A percentile compares a stretch with the other conserved stretches of the same genome.
These are phyloP conservation scores for Fusarium nurragi DNA, from an alignment of 2,329 filamentous ascomycete species.

Conservation along the genomic window DNA sequence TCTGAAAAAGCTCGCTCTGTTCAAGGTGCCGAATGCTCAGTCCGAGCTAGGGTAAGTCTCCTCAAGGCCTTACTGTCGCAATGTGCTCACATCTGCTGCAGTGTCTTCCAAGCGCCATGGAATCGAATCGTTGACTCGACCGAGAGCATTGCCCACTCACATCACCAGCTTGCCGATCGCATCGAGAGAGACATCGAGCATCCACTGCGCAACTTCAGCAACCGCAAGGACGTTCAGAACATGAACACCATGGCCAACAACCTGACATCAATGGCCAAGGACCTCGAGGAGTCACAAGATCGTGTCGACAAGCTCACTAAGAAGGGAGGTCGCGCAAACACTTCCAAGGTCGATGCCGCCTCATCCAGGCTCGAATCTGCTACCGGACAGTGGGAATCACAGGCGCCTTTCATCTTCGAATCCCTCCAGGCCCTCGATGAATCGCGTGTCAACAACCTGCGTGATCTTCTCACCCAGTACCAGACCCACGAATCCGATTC, in stretches of 20 bases:
- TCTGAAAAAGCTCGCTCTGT: slow-evolving; percentile 81
- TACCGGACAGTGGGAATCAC: slow-evolving; percentile 89
- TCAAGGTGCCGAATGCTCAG: slow-evolving; percentile 76
- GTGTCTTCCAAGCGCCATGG: slow-evolving; percentile 92
- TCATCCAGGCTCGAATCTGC: slow-evolving; percentile 78
- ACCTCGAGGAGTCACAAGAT: slow-evolving; percentile 84
- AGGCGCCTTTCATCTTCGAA: slow-evolving; percentile 95
- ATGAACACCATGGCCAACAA: slow-evolving; percentile 86
- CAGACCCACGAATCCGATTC: slow-evolving; percentile 93
- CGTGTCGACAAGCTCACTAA: slow-evolving; percentile 84
- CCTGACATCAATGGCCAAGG: slow-evolving; percentile 80
- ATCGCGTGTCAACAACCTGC: slow-evolving; percentile 85
- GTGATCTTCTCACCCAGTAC: slow-evolving; percentile 90
- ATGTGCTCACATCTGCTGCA: slow-evolving; percentile 53
- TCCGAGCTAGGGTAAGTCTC: slow-evolving; percentile 84
- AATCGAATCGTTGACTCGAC: slow-evolving; percentile 83
- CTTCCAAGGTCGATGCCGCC: slow-evolving; percentile 80
- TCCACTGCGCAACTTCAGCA: slow-evolving; percentile 79
- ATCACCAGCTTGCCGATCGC: slow-evolving; percentile 80
- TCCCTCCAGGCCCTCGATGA: slow-evolving; percentile 92
- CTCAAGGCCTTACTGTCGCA: background rate
- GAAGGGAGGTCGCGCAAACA: slow-evolving; percentile 80
- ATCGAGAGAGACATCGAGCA: slow-evolving; percentile 90
- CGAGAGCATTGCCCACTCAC: slow-evolving; percentile 83
- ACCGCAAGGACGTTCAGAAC: slow-evolving; percentile 79